Conservation (phyloP, 1,284 basidiomycete genomes). For the Chalciporus sp. region DNA sequence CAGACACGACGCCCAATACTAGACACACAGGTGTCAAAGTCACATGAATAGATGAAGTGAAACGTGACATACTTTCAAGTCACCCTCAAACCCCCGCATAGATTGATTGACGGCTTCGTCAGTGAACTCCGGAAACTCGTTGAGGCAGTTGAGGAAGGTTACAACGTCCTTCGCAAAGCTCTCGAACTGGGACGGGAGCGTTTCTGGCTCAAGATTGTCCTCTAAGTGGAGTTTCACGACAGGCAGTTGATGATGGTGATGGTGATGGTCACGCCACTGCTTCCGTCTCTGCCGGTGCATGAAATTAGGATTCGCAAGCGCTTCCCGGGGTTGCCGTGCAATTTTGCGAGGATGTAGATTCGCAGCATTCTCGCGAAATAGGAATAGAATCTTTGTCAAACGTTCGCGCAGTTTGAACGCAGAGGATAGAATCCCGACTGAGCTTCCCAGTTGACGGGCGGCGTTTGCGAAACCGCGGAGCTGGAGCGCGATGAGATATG, state of each 20-base stretch:
- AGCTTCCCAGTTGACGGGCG: slow-evolving; percentile 37
- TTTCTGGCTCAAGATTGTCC: slow-evolving; percentile 35
- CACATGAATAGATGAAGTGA: background rate
- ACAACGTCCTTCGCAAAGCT: slow-evolving; percentile 50
- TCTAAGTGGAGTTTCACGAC: slow-evolving; percentile 31
- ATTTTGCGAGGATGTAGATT: slow-evolving; percentile 37
- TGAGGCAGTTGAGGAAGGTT: slow-evolving; percentile 54
- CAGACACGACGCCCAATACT: slow-evolving; percentile 39
- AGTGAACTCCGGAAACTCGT: slow-evolving; percentile 60
- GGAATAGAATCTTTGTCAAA: slow-evolving; percentile 37
- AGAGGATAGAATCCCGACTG: slow-evolving; percentile 38
- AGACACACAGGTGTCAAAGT: slow-evolving; percentile 16
- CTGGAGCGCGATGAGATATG: slow-evolving; percentile 21
- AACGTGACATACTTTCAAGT: slow-evolving; percentile 45
- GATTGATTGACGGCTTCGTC: slow-evolving; percentile 57
- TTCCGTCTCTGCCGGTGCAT: slow-evolving; percentile 36
- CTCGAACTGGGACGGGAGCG: slow-evolving; percentile 40
- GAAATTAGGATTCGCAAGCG: slow-evolving; percentile 37
- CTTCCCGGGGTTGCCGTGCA: slow-evolving; percentile 33
- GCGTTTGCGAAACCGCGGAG: slow-evolving; percentile 38
- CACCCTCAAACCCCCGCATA: slow-evolving; percentile 51
- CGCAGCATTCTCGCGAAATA: slow-evolving; percentile 39
- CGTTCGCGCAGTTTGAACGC: slow-evolving; percentile 38
- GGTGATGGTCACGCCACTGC: slow-evolving; percentile 36
- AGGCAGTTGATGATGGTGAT: slow-evolving; percentile 27